Conservation (phyloP, 2,329 filamentous ascomycete species). For the Verticillium tricorpus region DNA sequence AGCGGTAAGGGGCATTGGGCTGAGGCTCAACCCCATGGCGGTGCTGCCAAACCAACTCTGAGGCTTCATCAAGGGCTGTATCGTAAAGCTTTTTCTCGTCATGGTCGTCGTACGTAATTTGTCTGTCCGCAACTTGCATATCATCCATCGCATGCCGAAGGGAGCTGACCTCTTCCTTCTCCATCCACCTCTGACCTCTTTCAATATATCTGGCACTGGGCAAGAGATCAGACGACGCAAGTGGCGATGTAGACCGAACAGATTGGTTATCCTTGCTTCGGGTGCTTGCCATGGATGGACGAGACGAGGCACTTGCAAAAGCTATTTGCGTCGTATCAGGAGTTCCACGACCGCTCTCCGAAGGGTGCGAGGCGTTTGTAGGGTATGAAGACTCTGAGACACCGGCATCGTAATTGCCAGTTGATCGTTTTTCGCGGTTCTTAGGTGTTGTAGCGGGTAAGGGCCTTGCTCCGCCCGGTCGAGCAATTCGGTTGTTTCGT, state of each 20-base stretch:
- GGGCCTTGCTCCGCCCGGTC: conserved; percentile 69
- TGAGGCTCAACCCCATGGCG: conserved; percentile 52
- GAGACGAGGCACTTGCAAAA: conserved; percentile 40
- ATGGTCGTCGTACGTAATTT: conserved; percentile 22
- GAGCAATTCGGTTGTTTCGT: conserved; percentile 60
- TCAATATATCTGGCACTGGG: conserved; percentile 68
- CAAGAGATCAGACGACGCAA: conserved; percentile 51
- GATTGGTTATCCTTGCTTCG: conserved; percentile 50
- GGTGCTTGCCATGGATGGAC: conserved; percentile 40
- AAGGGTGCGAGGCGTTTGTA: neutral
- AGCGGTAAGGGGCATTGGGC: conserved; percentile 62
- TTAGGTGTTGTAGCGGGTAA: conserved; percentile 34
- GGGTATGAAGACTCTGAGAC: neutral
- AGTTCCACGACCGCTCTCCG: neutral
- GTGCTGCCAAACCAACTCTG: conserved; percentile 75
- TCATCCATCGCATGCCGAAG: conserved; percentile 69
- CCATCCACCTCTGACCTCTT: conserved; percentile 71
- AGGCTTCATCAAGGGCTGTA: conserved; percentile 71
- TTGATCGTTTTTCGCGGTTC: neutral
- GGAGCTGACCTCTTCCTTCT: conserved; percentile 70
- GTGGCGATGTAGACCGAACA: conserved; percentile 32
- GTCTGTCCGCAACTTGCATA: conserved; percentile 52
- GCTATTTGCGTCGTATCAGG: neutral
- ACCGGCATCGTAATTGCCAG: neutral
- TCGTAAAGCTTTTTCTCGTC: conserved; percentile 61